Base-by-base conservation (phyloP, 257 asterid species). In the Ilex asprella region DNA sequence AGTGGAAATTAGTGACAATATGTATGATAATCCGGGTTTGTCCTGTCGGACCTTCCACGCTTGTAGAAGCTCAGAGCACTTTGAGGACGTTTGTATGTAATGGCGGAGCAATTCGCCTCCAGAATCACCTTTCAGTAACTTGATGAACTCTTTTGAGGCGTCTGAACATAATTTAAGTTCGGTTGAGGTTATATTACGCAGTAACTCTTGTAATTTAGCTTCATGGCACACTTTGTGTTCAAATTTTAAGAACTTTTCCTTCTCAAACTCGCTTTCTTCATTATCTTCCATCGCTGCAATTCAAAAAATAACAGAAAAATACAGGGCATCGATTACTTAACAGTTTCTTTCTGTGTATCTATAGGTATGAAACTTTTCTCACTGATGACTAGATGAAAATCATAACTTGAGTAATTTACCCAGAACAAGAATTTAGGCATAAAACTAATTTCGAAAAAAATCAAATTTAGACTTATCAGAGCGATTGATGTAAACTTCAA, bases 11-110 rank as follows among this genome's bases (percentile, higher is more conserved):
- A 88, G 74, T 16, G 83, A 83, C 70, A 86, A 29, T 52, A 86
- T 53, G 43, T 67, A 71, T 32, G 67, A 55, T 64, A 86, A 86
- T 2, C 83, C 91, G 10, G 83, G 77, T 60, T 83, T 86, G 55
- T 77, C 85, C 66, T 80, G 76, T n/a, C 79, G 83, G 61, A 67
- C 58, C 31, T 88, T 92, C 96, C 95, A 92, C 55, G 87, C 95
- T 73, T 84, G 88, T 58, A 78, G 73, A 35, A 92, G 67, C 60
- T 92, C 98, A 29, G 82, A 63, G 57, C 82, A 83, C 44, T 83
- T 77, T 2, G 82, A 68, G 2, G 97, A 88, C 3, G 82, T 67
- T 7, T 67, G 72, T 12, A 80, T 59, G 52, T 86, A 86, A 5
- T 59, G 62, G 16, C 68, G 64, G 50, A 88, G 61, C 31, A 78